Percentiles rank a stretch among this genome's conserved stretches.
Conservation (phyloP, 1,139 yeast genomes). For the Hyphopichia fennica region DNA sequence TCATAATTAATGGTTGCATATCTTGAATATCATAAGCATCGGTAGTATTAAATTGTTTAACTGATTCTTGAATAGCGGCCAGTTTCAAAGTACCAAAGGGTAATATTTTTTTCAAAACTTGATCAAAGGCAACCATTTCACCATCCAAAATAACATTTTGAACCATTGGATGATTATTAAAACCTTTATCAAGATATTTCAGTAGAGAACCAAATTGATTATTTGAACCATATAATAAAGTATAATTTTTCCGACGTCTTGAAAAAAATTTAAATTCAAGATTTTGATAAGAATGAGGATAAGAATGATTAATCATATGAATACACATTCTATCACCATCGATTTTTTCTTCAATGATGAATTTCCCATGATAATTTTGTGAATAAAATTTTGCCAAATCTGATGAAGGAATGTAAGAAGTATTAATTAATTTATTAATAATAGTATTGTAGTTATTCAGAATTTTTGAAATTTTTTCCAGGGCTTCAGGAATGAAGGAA, state of each 20-base stretch:
- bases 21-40: conserved; percentile 39
- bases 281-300: conserved; percentile 25
- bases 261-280: conserved; percentile 58
- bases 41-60: conserved; percentile 39
- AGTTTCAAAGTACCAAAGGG: conserved; percentile 82
- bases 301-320: conserved; percentile 42
- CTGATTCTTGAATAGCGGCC: conserved; percentile 60
- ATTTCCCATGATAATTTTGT: conserved; percentile 30
- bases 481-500: conserved; percentile 74
- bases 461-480: conserved; percentile 46
- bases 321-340: conserved; percentile 90
- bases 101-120: conserved; percentile 52
- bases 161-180: conserved; percentile 32
- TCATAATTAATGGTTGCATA: conserved; percentile 61
- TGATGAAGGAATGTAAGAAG: conserved; percentile 4
- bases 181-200: conserved; percentile 47
- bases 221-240: conserved; percentile 70
- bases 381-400: conserved; percentile 4
- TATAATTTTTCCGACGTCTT: conserved; percentile 71
- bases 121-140: conserved; percentile 90
- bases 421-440: conserved; percentile 35
- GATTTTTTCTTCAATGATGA: conserved; percentile 84
- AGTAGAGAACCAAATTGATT: conserved; percentile 63
- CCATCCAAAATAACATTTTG: conserved; percentile 75
- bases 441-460: conserved; percentile 47